Evolutionary conservation across 768 basidiomycete species (phyloP).

Genomic region (Tricholoma saponaceum): DNA sequence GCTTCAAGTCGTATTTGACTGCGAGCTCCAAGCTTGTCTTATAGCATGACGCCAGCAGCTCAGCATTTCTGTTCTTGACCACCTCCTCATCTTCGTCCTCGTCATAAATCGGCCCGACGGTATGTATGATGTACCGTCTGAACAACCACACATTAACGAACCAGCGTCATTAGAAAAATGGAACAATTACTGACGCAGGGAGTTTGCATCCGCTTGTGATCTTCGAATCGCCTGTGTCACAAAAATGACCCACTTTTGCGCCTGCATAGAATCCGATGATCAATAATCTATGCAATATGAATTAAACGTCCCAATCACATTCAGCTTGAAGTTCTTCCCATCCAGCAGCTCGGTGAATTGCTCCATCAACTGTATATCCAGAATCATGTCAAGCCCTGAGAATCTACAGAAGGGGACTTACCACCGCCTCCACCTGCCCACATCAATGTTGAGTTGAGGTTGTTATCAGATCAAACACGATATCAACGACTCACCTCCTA

Average conservation of each 20-base stretch:
- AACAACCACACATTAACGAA: background rate
- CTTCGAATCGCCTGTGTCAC: slow-evolving; percentile 70
- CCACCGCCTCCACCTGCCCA: slow-evolving; percentile 73
- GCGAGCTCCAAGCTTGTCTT: slow-evolving; percentile 58
- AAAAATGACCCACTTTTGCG: slow-evolving; percentile 53
- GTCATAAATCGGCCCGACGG: slow-evolving; percentile 73
- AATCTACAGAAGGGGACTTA: slow-evolving; percentile 24
- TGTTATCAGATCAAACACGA: background rate
- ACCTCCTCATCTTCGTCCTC: slow-evolving; percentile 14
- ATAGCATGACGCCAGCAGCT: slow-evolving; percentile 67
- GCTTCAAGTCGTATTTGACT: slow-evolving; percentile 51
- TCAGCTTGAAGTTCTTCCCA: slow-evolving; percentile 51
- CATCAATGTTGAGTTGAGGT: background rate
- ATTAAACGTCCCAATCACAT: slow-evolving; percentile 43
- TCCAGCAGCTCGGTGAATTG: slow-evolving; percentile 77
- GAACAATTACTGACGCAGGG: slow-evolving; percentile 54
- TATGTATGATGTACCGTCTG: slow-evolving; percentile 68
- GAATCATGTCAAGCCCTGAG: background rate
- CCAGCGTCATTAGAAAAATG: background rate
- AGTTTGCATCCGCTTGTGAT: slow-evolving; percentile 75
- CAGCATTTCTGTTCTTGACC: slow-evolving; percentile 40
- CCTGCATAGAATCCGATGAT: slow-evolving; percentile 36
- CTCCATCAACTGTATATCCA: slow-evolving; percentile 62
- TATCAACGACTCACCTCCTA: slow-evolving; percentile 49
- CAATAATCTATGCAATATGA: background rate